Base-by-base conservation (phyloP, 176 grass and related monocot species). In the Raddia guianensis region DNA sequence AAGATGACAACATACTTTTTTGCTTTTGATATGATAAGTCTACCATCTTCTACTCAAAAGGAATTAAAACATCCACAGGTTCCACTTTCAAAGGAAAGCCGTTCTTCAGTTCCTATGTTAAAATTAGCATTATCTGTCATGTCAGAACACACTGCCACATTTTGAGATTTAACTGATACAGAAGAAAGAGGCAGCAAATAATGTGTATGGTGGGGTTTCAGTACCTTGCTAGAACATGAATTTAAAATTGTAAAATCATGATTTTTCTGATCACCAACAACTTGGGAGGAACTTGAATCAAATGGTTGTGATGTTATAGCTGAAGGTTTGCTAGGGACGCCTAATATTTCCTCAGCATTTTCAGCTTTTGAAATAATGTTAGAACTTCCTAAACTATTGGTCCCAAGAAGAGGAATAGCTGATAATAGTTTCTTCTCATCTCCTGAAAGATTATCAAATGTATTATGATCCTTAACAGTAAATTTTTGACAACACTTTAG, bases 31-130 rank as follows among this genome's bases (percentile, higher is more conserved):
- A 51, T 53, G 82, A 77, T 19, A 73, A 51, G 15, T 82, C 83
- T 72, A 86, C 18, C 82, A 89, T 85, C 49, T 86, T 59, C 49
- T 64, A 72, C 87, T 81, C 87, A 2, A 85, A 72, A 49, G 87
- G 72, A 60, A 12, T 42, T 77, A 32, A 56, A 44, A 34, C 83
- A 82, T 86, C 45, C 83, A 86, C 58, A 72, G 73, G 72, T 44
- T 89, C 64, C 58, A 85, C 78, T 78, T 86, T 89, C 72, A 89
- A 64, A 37, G 87, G 83, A 81, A 89, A 78, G 44, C 78, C 66
- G 7, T 81, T 70, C 66, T 72, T 89, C 72, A 81, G 71, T 49
- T 85, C 87, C 87, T 89, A 77, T 58, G 49, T 12, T 20, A 71
- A 56, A 76, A 6, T 77, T n/a, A 47, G 66, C 27, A 52, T 82